Base-by-base conservation (phyloP, 1,284 basidiomycete genomes). In the Leccinum subrobustum region DNA sequence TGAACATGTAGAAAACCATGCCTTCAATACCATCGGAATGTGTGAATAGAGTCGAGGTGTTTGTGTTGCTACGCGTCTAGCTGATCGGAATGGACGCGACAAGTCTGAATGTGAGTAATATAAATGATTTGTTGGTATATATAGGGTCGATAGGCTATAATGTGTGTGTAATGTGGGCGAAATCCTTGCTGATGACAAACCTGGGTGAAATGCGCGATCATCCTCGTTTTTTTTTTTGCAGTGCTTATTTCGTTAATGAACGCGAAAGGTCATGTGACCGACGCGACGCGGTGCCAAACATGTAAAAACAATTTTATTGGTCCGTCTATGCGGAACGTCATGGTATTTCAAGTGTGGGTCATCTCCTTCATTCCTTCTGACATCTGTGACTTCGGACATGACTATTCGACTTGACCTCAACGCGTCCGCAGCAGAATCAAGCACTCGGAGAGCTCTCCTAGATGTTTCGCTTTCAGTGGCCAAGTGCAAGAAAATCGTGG, bases 401-500 rank as follows among this genome's bases (percentile, higher is more conserved):
- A 81, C 80, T 31, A 64, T 84, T 64, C 84, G 83, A 27, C 77
- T 90, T 60, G 76, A 83, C 66, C 78, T 91, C 47, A 74, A 81
- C 29, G 72, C 78, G 33, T 68, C 74, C 5, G 65, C 75, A 25
- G 69, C 76, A 29, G 84, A 89, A 68, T 65, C 79, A n/a, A 76
- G 80, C 39, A 78, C 81, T 4, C 77, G 87, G 54, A 81, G 85
- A 50, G 67, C 85, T 11, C 81, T 95, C 2, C 73, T 81, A 6
- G 86, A 87, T 57, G 75, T 96, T 47, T 93, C 92, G 9, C 79
- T 86, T 3, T 79, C 87, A 6, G 87, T 96, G 39, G 89, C 88
- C 16, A 95, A 91, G 76, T 85, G 86, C 75, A 93, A 89, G 77
- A 88, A 85, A 76, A 89, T 95, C 62, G 83, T 96, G 14, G 86